Percentiles rank a stretch among this genome's conserved stretches.
These are phyloP conservation scores for Phytopythium montanum DNA, from an alignment of 352 stramenopile genomes.

Conservation along the genomic window DNA sequence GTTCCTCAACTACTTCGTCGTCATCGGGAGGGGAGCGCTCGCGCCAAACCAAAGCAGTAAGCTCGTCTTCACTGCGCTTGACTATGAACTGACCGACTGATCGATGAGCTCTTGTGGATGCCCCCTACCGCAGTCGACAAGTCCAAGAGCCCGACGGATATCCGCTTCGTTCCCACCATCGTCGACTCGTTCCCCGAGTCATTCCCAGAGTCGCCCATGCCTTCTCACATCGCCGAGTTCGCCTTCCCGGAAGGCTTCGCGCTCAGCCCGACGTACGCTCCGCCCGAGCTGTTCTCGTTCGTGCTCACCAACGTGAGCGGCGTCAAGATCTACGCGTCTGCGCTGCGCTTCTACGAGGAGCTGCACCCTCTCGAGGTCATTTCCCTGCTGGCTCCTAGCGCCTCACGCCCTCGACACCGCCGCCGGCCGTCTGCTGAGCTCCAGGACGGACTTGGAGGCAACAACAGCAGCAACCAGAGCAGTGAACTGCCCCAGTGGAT, in stretches of 20 bases:
- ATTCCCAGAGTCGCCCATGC: conserved; percentile 51
- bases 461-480: conserved; percentile 46
- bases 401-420: conserved; percentile 31
- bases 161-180: conserved; percentile 62
- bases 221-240: conserved; percentile 70
- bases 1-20: conserved; percentile 83
- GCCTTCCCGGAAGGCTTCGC: conserved; percentile 74
- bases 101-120: neutral
- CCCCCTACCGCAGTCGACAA: conserved; percentile 45
- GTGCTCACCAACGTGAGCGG: conserved; percentile 81
- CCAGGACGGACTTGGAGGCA: conserved; percentile 19
- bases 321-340: conserved; percentile 77
- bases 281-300: conserved; percentile 79
- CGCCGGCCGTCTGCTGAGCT: conserved; percentile 15
- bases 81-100: neutral
- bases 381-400: conserved; percentile 54
- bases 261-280: conserved; percentile 48
- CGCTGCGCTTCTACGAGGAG: conserved; percentile 81
- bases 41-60: conserved; percentile 63
- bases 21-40: conserved; percentile 57
- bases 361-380: conserved; percentile 78
- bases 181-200: conserved; percentile 65
- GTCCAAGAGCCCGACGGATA: conserved; percentile 63
- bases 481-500: conserved; percentile 67
- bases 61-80: conserved; percentile 7